Conservation (phyloP, 1,284 basidiomycete genomes). For the Ganoderma meredithae region DNA sequence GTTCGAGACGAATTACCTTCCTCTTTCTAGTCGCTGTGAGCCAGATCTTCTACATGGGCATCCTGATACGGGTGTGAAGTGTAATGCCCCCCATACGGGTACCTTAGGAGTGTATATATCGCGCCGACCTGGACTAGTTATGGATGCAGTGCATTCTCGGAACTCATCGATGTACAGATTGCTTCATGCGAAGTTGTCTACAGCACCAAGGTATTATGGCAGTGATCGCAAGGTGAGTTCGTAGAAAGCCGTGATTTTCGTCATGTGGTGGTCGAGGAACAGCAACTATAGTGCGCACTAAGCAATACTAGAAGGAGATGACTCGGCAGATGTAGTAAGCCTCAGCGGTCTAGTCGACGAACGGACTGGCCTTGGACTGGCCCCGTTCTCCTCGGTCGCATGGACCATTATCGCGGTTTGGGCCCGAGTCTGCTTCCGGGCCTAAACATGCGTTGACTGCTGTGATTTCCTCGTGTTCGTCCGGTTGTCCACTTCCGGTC, state of each 20-base stretch:
- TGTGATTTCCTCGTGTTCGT: background rate
- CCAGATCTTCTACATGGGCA: constrained; percentile 86
- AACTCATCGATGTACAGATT: background rate
- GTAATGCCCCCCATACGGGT: constrained; percentile 34
- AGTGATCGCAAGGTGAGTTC: background rate
- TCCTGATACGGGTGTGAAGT: constrained; percentile 65
- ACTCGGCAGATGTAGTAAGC: too few relatives aligned
- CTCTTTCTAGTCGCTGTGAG: constrained; percentile 81
- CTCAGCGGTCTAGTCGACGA: background rate
- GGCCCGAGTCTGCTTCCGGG: background rate
- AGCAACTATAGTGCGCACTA: background rate
- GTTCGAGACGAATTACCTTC: constrained; percentile 85
- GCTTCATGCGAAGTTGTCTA: background rate
- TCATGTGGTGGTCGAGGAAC: background rate
- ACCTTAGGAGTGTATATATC: background rate
- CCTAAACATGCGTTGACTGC: background rate
- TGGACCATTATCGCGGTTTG: background rate
- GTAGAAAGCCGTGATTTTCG: background rate
- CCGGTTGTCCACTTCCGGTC: background rate
- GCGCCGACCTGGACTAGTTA: background rate
- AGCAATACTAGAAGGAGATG: too few relatives aligned
- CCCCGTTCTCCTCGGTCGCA: background rate
- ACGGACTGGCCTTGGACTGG: background rate
- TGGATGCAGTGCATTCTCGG: background rate
- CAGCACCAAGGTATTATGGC: background rate